Evolutionary conservation across 345 rosid genomes (phyloP).

Genomic region (Lagerstroemia speciosa): DNA sequence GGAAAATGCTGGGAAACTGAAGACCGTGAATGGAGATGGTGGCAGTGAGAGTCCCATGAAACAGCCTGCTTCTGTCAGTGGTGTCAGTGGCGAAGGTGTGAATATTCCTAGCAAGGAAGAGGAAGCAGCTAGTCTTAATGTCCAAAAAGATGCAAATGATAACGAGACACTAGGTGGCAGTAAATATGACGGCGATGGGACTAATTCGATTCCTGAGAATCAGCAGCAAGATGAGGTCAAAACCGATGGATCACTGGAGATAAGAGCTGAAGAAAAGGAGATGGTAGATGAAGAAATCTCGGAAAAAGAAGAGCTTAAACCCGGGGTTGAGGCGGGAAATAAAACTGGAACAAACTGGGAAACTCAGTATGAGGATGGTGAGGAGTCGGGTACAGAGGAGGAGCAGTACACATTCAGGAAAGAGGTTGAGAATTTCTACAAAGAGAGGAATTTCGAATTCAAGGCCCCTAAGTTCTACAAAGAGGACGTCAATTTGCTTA

Average conservation of each 20-base stretch:
- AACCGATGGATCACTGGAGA: conserved; percentile 2
- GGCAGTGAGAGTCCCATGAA: neutral
- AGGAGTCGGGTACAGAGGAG: conserved; percentile 52
- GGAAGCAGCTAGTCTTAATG: neutral
- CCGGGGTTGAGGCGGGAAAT: conserved; percentile 12
- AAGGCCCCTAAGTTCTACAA: conserved; percentile 64
- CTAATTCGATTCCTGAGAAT: conserved; percentile 5
- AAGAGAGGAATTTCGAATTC: conserved; percentile 40
- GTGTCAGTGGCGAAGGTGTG: neutral
- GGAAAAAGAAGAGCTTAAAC: conserved; percentile 14
- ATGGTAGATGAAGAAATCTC: conserved; percentile 4
- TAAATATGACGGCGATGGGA: conserved; percentile 1
- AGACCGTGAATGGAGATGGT: neutral
- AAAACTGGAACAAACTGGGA: conserved; percentile 22
- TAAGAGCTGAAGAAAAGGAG: conserved; percentile 13
- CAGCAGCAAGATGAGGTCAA: conserved; percentile 3
- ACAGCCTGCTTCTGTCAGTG: neutral
- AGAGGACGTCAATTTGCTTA: conserved; percentile 52
- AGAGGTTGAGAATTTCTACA: conserved; percentile 46
- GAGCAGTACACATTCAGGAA: conserved; percentile 45
- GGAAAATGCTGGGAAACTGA: conserved; percentile 3
- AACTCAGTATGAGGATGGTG: conserved; percentile 25
- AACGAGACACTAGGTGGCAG: conserved; percentile 1
- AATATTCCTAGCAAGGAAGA: neutral
- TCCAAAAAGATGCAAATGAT: conserved; percentile 8